Conservation (phyloP, 768 basidiomycete genomes). For the Leccinum rimulosum region DNA sequence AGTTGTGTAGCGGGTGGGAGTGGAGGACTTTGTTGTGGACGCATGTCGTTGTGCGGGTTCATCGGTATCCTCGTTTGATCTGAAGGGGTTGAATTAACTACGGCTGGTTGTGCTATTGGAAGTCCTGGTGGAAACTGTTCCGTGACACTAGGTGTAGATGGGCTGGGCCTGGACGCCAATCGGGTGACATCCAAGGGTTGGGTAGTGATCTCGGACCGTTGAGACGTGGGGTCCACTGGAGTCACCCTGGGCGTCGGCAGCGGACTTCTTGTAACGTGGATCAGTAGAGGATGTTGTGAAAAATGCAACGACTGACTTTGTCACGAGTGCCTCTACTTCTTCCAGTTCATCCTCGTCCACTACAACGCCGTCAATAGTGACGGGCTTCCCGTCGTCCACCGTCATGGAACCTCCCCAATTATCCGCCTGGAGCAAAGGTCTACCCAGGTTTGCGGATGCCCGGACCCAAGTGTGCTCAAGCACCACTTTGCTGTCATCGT, state of each 20-base stretch:
- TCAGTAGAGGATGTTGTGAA: slow-evolving; percentile 15
- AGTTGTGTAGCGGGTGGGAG: slow-evolving; percentile 7
- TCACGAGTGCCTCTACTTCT: slow-evolving; percentile 36
- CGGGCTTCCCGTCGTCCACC: slow-evolving; percentile 33
- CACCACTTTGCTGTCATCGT: slow-evolving; percentile 46
- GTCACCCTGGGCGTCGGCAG: slow-evolving; percentile 63
- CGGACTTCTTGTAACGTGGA: slow-evolving; percentile 45
- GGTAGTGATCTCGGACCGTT: slow-evolving; percentile 5
- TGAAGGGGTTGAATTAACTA: neutral
- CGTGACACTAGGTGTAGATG: neutral
- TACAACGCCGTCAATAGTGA: slow-evolving; percentile 32
- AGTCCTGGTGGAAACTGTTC: neutral
- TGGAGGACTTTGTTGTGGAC: slow-evolving; percentile 4
- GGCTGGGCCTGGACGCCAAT: slow-evolving; percentile 1
- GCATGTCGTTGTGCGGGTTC: neutral
- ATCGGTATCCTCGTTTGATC: slow-evolving; percentile 3
- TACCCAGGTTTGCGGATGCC: slow-evolving; percentile 42
- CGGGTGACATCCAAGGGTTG: neutral
- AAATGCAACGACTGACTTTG: slow-evolving; percentile 42
- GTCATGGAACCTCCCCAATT: slow-evolving; percentile 48
- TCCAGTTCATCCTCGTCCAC: slow-evolving; percentile 37
- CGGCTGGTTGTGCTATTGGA: neutral
- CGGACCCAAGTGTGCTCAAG: slow-evolving; percentile 54
- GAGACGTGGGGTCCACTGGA: slow-evolving; percentile 38
- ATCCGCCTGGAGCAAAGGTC: slow-evolving; percentile 45